These are phyloP conservation scores for Boletus sensibilis DNA, from an alignment of 768 basidiomycete species.

Conservation along the genomic window DNA sequence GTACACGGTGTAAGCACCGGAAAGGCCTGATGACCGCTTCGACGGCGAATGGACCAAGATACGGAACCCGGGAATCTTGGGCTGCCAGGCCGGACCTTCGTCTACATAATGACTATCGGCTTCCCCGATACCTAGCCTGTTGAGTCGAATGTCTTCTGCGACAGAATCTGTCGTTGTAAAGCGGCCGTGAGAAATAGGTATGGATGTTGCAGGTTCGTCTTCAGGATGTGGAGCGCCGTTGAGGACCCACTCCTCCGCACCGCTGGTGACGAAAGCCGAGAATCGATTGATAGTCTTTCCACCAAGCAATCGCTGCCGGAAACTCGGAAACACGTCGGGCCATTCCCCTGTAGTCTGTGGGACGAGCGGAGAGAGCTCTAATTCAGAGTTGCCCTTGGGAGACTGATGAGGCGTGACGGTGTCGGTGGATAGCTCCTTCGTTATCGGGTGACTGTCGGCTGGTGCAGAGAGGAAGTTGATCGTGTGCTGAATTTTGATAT, in stretches of 20 bases:
- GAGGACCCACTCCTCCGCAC: constrained; percentile 82
- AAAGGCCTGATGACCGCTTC: constrained; percentile 64
- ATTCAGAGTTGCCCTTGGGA: constrained; percentile 22
- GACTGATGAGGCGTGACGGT: constrained; percentile 53
- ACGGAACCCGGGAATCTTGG: constrained; percentile 69
- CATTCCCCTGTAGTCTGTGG: constrained; percentile 76
- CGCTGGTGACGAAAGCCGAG: constrained; percentile 81
- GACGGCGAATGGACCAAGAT: constrained; percentile 79
- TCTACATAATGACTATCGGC: constrained; percentile 72
- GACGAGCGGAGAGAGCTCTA: constrained; percentile 43
- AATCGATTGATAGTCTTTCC: constrained; percentile 83
- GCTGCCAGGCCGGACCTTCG: constrained; percentile 67
- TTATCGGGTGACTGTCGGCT: constrained; percentile 23
- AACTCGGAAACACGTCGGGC: constrained; percentile 56
- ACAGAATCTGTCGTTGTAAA: constrained; percentile 34
- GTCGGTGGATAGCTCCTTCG: constrained; percentile 39
- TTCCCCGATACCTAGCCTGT: constrained; percentile 47
- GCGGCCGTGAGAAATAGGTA: constrained; percentile 26
- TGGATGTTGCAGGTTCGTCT: constrained; percentile 27
- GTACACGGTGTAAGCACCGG: constrained; percentile 75
- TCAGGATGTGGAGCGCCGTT: constrained; percentile 47
- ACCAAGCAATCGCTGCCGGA: constrained; percentile 67
- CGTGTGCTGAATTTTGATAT: constrained; percentile 51
- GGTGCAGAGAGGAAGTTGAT: constrained; percentile 57
- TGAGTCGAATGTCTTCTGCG: constrained; percentile 42